Evolutionary conservation across 345 rosid species (phyloP), one percentile per base, ranked within the genome.

Genomic region (Lepidium aucheri): DNA sequence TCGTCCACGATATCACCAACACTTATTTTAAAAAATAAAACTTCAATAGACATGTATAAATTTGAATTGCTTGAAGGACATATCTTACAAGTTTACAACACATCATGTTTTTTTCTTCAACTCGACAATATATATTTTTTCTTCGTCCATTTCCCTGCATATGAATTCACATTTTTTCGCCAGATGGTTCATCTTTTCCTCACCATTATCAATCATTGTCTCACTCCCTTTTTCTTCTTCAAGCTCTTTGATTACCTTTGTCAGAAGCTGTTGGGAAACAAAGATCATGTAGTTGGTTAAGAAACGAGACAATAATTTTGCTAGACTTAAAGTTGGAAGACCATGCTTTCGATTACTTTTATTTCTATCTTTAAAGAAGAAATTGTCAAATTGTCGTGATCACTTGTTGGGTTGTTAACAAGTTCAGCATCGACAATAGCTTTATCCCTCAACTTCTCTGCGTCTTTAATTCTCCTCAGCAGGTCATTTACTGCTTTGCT

Each of bases 401-500:
- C 22, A n/a, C 16, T 43, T 43, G 50, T 65, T 16, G 20, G 2
- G 13, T 60, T 60, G 53, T 33, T 3, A 11, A 60, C 52, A 30
- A 10, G 6, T 28, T 17, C 24, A 26, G 32, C 63, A 33, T 11
- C 44, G 24, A 46, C 34, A 2, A 11, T 55, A 24, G 57, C 32
- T 15, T 67, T 56, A 1, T 56, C 28, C 30, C 39, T 55, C 56
- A 35, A 24, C 47, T 67, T 67, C 47, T 46, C 17, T 8, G 46
- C 36, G 18, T n/a, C 56, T 46, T 67, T 46, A 45, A 46, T 3
- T 11, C 4, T 36, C 47, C 64, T 67, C 30, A 67, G 15, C 40
- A 67, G 63, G 44, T 67, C 55, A 47, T 68, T 39, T 38, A 68
- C 51, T 22, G 11, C 7, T 56, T 46, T 56, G 30, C 12, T 68